Conservation (phyloP, 805 yeast genomes). For the Brettanomyces nanus region DNA sequence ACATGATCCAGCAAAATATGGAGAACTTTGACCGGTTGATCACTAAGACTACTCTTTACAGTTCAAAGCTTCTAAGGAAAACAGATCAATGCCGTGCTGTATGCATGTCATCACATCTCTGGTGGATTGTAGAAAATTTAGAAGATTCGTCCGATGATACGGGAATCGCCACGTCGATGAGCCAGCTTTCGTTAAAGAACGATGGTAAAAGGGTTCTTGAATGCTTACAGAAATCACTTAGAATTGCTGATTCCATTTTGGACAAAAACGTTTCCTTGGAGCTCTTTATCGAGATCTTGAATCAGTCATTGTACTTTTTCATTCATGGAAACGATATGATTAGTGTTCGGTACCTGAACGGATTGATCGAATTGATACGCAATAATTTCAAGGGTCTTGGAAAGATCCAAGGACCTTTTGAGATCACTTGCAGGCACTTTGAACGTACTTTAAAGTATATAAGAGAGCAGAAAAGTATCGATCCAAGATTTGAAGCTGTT, state of each 20-base stretch:
- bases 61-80: constrained; percentile 80
- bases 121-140: constrained; percentile 76
- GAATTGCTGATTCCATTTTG: constrained; percentile 93
- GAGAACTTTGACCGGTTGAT: constrained; percentile 78
- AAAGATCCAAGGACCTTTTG: constrained; percentile 16
- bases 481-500: constrained; percentile 44
- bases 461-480: constrained; percentile 56
- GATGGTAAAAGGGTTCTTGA: constrained; percentile 75
- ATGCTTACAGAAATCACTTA: constrained; percentile 77
- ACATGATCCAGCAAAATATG: constrained; percentile 27
- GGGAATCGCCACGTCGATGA: constrained; percentile 16
- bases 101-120: constrained; percentile 78
- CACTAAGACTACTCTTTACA: constrained; percentile 78
- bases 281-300: constrained; percentile 82
- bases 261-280: constrained; percentile 68
- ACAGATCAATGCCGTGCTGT: constrained; percentile 94
- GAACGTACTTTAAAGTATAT: constrained; percentile 68
- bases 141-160: constrained; percentile 30
- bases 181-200: constrained; percentile 23
- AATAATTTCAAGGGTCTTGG: constrained; percentile 43
- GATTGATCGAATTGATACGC: constrained; percentile 73
- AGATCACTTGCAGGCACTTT: constrained; percentile 46
- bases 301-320: constrained; percentile 77
- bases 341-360: constrained; percentile 70
- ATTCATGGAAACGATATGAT: constrained; percentile 70